A percentile compares a stretch with the other conserved stretches of the same genome.
Conservation (phyloP, 768 basidiomycete species). For the Suillus discolor region DNA sequence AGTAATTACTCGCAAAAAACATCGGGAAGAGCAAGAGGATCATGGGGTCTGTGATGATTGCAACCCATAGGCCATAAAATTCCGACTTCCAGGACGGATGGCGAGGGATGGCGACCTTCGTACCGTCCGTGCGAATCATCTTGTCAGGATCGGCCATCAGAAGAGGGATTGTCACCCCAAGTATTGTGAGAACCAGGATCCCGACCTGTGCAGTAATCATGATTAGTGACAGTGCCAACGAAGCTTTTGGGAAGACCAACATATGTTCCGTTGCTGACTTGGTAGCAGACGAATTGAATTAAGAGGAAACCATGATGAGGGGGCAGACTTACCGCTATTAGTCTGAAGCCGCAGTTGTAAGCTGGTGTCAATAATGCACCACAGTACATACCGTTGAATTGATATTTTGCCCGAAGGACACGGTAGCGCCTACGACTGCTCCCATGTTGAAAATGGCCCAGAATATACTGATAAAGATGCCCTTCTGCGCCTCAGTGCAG, state of each 20-base stretch:
- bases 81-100: slow-evolving; percentile 79
- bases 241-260: slow-evolving; percentile 40
- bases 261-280: slow-evolving; percentile 73
- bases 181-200: slow-evolving; percentile 68
- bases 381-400: slow-evolving; percentile 51
- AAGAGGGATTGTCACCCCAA: slow-evolving; percentile 65
- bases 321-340: slow-evolving; percentile 25
- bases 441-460: slow-evolving; percentile 86
- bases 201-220: slow-evolving; percentile 18
- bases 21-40: slow-evolving; percentile 79
- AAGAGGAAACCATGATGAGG: slow-evolving; percentile 3
- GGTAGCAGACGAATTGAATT: not conserved
- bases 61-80: slow-evolving; percentile 66
- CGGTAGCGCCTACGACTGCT: slow-evolving; percentile 72
- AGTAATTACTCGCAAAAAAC: slow-evolving; percentile 83
- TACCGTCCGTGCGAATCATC: slow-evolving; percentile 76
- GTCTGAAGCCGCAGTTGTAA: slow-evolving; percentile 16
- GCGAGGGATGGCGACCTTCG: slow-evolving; percentile 59
- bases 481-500: slow-evolving; percentile 76
- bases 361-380: not conserved
- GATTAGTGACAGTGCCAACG: slow-evolving; percentile 47
- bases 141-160: slow-evolving; percentile 71
- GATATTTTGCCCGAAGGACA: slow-evolving; percentile 72
- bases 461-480: slow-evolving; percentile 71
- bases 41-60: slow-evolving; percentile 66